Evolutionary conservation across 352 stramenopile species (phyloP), one percentile per base, ranked within the genome.

Genomic region (Phytophthora megakarya): DNA sequence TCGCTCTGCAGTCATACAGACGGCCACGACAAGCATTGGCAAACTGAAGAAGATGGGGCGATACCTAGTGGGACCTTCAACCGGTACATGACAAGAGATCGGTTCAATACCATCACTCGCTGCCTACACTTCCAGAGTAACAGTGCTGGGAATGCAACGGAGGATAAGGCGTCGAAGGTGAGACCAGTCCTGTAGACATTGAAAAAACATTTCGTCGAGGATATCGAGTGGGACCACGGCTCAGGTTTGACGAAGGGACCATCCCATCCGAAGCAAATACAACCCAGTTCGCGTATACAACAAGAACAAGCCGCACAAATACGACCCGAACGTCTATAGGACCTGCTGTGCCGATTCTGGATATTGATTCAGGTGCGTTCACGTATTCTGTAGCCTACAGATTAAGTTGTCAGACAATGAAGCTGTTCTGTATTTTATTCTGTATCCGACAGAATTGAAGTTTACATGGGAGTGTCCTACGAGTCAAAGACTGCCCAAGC

Each of bases 321-420:
- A 48, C 21, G 61, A 26, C 9, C 59, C 39, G 1, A 75, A 75
- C 28, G 45, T 21, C 10, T 72, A 68, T 23, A 58, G 68, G 61
- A 61, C 46, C 5, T 75, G 67, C 32, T 63, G 54, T 13, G 48
- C 50, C 0, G 15, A 39, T 3, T 59, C 38, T 3, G 51, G 11
- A 7, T 71, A 71, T 39, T 70, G 54, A n/a, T 25, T 53, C 8
- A 46, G 47, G 53, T 70, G n/a, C 12, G 45, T 57, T 15, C 3
- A 26, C 3, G 23, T 46, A 44, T 58, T 46, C 39, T 40, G 30
- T 47, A 42, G 40, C 6, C 18, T 37, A 44, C 47, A 18, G 39
- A 35, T 38, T 56, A 32, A 32, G 26, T 32, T 32, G 26, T 9
- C 9, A 9, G n/a, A n/a, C n/a, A n/a, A n/a, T n/a, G n/a, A n/a